Evolutionary conservation across 2,329 filamentous ascomycete genomes (phyloP), one percentile per base, ranked within the genome.

Genomic region (Epichloe elymi): DNA sequence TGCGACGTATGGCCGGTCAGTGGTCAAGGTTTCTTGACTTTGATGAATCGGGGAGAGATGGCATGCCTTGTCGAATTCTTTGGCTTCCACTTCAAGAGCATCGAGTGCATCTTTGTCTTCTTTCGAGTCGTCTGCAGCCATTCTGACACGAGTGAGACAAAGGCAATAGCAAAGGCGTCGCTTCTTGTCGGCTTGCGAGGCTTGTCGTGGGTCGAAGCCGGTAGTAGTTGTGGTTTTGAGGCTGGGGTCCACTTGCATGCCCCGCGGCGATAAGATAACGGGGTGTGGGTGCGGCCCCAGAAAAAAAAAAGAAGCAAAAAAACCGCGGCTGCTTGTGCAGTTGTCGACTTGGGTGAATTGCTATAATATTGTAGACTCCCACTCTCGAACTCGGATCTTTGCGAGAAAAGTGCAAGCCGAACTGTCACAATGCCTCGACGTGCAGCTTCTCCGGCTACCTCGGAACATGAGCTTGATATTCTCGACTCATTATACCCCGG

Each of bases 381-480:
- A 30, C 26, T 10, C 26, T 30, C 30, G 3, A 30, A 30, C 30
- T 30, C 3, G 30, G 30, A 30, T 30, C 8, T 30, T 30, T 1
- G 48, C 50, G 52, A 53, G 58, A 62, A 66, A 68, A 30, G 20
- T 5, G 12, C 4, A 33, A 37, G 15, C 30, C 10, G 14, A 3
- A 44, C 42, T 11, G 14, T 36, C 19, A 14, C 37, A 39, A 95
- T 94, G 88, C 76, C 78, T 69, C 75, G 74, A 65, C 83, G 87
- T 62, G 82, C 80, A 62, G 76, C 77, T 52, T 97, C 93, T 42
- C 93, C 91, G 53, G 81, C 88, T 46, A 75, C 78, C 53, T 97
- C 91, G 47, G 91, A 97, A 69, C 86, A 83, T 57, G 93, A 95
- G 63, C 82, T 94, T 62, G 93, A 98, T 62, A 96, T 98, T 49